Conservation (phyloP, 495 filamentous ascomycete species). For the Aspergillus taichungensis region DNA sequence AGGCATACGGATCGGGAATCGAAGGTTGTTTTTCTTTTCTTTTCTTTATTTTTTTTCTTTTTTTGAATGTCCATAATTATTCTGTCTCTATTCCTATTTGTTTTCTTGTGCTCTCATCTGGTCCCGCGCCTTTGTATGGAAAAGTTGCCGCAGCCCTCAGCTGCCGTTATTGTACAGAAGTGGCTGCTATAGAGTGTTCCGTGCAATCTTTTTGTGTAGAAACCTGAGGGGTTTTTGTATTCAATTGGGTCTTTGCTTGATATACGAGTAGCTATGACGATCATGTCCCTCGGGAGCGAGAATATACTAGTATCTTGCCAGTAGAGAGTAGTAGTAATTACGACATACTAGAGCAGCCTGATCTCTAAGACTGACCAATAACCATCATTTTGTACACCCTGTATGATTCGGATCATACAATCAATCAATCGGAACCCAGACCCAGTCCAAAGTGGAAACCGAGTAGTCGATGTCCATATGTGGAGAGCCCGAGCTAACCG, state of each 20-base stretch:
- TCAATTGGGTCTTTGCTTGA: no score
- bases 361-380: no score
- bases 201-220: no score
- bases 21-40: slow-evolving; percentile 23
- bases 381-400: no score
- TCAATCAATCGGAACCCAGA: not conserved
- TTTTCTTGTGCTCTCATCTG: slow-evolving; percentile 1
- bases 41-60: slow-evolving; percentile 6
- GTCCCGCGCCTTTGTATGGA: slow-evolving; percentile 6
- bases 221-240: no score
- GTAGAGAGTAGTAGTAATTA: no score
- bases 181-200: not conserved
- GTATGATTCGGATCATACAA: not conserved
- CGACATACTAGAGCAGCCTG: no score
- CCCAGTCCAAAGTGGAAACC: not conserved
- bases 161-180: not conserved
- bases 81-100: slow-evolving; percentile 8
- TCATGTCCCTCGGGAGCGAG: no score
- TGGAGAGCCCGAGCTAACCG: slow-evolving; percentile 7
- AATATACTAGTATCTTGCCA: no score
- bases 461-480: no score
- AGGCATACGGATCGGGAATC: slow-evolving; percentile 19
- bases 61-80: slow-evolving; percentile 28
- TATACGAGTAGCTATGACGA: no score
- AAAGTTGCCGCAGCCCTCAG: slow-evolving; percentile 6